Percentiles rank a stretch among this genome's conserved stretches.
These are phyloP conservation scores for Ensete glaucum DNA, from an alignment of 176 grass and related monocot genomes.

Conservation along the genomic window DNA sequence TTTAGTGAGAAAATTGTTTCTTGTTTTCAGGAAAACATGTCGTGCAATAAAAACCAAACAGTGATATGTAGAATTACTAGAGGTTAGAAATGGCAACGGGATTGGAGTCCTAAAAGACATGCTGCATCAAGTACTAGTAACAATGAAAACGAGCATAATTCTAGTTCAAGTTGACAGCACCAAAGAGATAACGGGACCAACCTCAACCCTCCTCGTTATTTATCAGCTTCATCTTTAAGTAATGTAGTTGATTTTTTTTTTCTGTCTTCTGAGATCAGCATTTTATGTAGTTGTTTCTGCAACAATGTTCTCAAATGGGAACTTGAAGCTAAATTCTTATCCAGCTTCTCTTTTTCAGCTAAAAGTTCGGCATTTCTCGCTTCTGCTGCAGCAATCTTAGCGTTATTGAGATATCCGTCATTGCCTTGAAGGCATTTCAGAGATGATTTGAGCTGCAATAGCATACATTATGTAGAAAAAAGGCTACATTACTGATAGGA, in stretches of 20 bases:
- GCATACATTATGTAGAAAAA: neutral
- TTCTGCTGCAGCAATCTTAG: conserved; percentile 46
- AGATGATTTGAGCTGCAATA: conserved; percentile 48
- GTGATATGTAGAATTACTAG: too few relatives aligned
- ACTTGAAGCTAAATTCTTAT: conserved; percentile 42
- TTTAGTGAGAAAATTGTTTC: too few relatives aligned
- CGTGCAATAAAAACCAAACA: too few relatives aligned
- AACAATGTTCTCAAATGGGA: conserved; percentile 48
- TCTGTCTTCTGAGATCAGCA: conserved; percentile 26
- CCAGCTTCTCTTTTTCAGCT: conserved; percentile 52
- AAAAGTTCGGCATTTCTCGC: conserved; percentile 53
- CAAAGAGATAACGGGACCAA: neutral
- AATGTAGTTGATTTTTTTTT: neutral
- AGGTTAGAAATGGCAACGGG: too few relatives aligned
- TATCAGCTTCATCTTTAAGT: neutral
- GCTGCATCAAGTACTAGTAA: too few relatives aligned
- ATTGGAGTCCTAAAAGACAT: too few relatives aligned
- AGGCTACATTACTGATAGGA: neutral
- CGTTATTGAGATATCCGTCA: conserved; percentile 30
- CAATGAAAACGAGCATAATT: too few relatives aligned
- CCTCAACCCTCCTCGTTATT: neutral
- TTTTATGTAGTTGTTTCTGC: conserved; percentile 64
- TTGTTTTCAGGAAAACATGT: too few relatives aligned
- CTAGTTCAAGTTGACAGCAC: too few relatives aligned
- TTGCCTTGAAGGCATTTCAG: conserved; percentile 43